Evolutionary conservation across 1,139 yeast species (phyloP).

Genomic region (Sugiyamaella paludigena): DNA sequence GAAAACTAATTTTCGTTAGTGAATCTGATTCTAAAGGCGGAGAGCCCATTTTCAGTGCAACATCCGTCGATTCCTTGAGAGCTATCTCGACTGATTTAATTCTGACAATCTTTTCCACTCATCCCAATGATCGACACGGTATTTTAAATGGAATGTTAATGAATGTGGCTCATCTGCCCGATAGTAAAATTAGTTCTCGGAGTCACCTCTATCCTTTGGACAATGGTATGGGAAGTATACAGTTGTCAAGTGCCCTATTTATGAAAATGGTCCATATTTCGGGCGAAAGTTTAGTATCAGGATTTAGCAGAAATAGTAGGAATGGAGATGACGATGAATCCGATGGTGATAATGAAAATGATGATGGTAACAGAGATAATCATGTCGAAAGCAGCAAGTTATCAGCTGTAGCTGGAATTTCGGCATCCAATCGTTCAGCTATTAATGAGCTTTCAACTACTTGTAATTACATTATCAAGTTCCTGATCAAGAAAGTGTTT

Average conservation of each 20-base stretch:
- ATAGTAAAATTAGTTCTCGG: conserved; percentile 44
- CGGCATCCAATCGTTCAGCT: too few species aligned
- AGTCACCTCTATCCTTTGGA: conserved; percentile 40
- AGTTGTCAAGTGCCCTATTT: conserved; percentile 47
- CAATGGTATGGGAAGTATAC: conserved; percentile 47
- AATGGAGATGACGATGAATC: too few species aligned
- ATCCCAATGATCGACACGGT: conserved; percentile 54
- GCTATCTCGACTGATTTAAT: conserved; percentile 43
- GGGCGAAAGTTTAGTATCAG: too few species aligned
- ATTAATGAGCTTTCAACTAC: too few species aligned
- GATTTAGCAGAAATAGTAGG: too few species aligned
- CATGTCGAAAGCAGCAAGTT: too few species aligned
- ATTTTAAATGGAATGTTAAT: conserved; percentile 59
- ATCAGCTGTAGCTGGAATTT: too few species aligned
- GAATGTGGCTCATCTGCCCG: conserved; percentile 49
- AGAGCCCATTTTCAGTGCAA: conserved; percentile 2
- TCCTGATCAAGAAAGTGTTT: conserved; percentile 6
- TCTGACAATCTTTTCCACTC: conserved; percentile 45
- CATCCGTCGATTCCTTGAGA: conserved; percentile 38
- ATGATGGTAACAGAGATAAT: too few species aligned
- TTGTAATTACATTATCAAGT: not conserved
- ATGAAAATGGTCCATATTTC: conserved; percentile 46
- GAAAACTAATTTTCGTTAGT: conserved; percentile 1
- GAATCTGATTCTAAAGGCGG: not conserved
- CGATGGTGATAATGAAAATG: too few species aligned